These are phyloP conservation scores for Hypoxylon sp. DNA, from an alignment of 2,329 filamentous ascomycete genomes.

Conservation along the genomic window DNA sequence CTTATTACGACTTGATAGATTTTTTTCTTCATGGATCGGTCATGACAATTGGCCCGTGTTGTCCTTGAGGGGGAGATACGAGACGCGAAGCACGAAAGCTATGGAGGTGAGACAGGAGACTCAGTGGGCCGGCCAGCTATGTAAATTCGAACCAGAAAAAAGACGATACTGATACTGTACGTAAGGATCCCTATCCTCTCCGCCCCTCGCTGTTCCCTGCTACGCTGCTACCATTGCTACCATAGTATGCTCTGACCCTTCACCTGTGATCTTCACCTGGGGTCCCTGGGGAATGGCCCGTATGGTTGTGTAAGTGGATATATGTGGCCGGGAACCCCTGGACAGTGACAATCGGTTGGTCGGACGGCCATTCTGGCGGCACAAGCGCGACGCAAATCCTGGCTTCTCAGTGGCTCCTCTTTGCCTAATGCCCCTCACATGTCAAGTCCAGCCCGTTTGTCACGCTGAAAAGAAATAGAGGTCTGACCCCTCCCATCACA, in stretches of 20 bases:
- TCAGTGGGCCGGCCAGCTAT: conserved; percentile 24
- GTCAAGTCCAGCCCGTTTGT: conserved; percentile 41
- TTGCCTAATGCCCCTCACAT: conserved; percentile 43
- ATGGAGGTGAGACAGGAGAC: conserved; percentile 38
- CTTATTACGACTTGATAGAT: conserved; percentile 38
- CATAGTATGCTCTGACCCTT: conserved; percentile 31
- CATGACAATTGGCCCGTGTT: conserved; percentile 40
- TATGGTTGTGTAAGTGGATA: conserved; percentile 41
- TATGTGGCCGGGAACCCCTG: conserved; percentile 42
- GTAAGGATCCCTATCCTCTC: conserved; percentile 30
- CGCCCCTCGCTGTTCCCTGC: conserved; percentile 30
- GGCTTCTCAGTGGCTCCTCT: conserved; percentile 30
- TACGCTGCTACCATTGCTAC: background rate
- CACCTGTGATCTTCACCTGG: conserved; percentile 46
- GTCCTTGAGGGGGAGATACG: conserved; percentile 19
- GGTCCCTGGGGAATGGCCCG: conserved; percentile 40
- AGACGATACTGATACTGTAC: conserved; percentile 23
- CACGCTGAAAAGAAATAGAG: conserved; percentile 36
- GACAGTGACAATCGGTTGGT: conserved; percentile 37
- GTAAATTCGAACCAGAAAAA: conserved; percentile 21
- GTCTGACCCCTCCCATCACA: conserved; percentile 36
- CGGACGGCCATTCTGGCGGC: conserved; percentile 42
- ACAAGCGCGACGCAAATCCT: conserved; percentile 44
- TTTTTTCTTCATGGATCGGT: conserved; percentile 25
- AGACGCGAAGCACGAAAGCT: conserved; percentile 26